Base-by-base conservation (phyloP, 495 filamentous ascomycete species). In the Aspergillus funiculosus region DNA sequence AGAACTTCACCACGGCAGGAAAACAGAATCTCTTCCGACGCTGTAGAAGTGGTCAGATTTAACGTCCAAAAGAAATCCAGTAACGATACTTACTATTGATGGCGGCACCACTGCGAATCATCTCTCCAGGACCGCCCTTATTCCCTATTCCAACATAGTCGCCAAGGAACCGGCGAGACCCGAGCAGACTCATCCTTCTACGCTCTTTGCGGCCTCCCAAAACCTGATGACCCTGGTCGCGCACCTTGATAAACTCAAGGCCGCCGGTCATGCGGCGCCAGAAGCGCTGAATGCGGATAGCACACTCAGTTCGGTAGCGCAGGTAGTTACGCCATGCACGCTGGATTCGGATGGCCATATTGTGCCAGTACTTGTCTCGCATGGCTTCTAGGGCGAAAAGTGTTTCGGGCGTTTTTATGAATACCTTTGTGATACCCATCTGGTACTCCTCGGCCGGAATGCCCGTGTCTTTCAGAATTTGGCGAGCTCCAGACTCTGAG, bases 331-430 rank as follows among this genome's bases (percentile, higher is more conserved):
- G 77, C 94, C 94, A 99, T 51, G 92, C 91, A 47, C 94, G 80
- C 62, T 99, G 94, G 51, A 99, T 97, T 22, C 94, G 79, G 37
- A 89, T 95, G 5, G 92, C 91, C 92, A 99, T 97, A 67, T 97
- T 99, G 63, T 95, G 89, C 90, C 91, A 97, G 66, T 96, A 97
- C 17, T 86, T 77, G 61, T 97, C 94, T 50, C 94, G 78, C 92
- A 99, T 96, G 29, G 92, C 87, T 63, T 99, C 94, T 13, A 99
- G 73, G 6, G 92, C 94, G 56, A 99, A 99, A 6, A 99, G 68
- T 0, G 94, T 97, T 68, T 99, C 94, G 2, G 94, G 94, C 0
- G 94, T 94, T 64, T 99, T 99, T 71, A 99, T 94, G 51, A 99
- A 99, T 30, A 87, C 91, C 67, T 97, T 99, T 5, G 85, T 89